phyloP scores from a whole-genome alignment of 192 early-diverging fungal genomes.

The Coemansia sp. region DNA sequence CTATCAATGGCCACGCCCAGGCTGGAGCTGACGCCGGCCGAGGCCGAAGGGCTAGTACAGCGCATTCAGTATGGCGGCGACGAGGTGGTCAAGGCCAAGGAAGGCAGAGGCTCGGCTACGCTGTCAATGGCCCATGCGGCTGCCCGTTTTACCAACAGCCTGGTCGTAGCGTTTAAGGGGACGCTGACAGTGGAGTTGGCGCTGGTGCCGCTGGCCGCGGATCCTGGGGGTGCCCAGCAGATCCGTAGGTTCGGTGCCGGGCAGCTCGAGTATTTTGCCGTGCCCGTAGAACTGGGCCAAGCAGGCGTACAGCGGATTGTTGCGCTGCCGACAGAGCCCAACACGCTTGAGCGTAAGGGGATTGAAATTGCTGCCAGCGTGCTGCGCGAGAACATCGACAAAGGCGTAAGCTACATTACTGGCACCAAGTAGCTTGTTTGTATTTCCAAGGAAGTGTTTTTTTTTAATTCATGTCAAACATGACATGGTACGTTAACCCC shows the following conservation, averaged over 20 bases:
- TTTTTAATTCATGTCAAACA: no score
- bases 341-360: constrained; percentile 73
- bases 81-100: constrained; percentile 98
- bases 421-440: not conserved
- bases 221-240: constrained; percentile 50
- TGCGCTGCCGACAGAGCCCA: constrained; percentile 43
- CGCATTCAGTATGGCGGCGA: constrained; percentile 98
- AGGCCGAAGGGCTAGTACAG: constrained; percentile 82
- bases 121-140: constrained; percentile 83
- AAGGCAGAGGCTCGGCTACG: constrained; percentile 82
- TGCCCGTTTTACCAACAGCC: constrained; percentile 81
- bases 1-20: constrained; percentile 66
- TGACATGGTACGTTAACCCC: no score
- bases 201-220: constrained; percentile 60
- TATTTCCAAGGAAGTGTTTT: not conserved
- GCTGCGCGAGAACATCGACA: constrained; percentile 81
- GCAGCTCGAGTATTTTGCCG: constrained; percentile 66
- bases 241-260: constrained; percentile 53
- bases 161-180: constrained; percentile 71
- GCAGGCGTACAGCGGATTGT: constrained; percentile 82
- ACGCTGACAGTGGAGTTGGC: constrained; percentile 75
- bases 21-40: constrained; percentile 70
- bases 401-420: constrained; percentile 72
- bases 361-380: constrained; percentile 70
- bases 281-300: constrained; percentile 64